Evolutionary conservation across 805 yeast genomes (phyloP).

Genomic region (Saccharomycodes ludwigii): DNA sequence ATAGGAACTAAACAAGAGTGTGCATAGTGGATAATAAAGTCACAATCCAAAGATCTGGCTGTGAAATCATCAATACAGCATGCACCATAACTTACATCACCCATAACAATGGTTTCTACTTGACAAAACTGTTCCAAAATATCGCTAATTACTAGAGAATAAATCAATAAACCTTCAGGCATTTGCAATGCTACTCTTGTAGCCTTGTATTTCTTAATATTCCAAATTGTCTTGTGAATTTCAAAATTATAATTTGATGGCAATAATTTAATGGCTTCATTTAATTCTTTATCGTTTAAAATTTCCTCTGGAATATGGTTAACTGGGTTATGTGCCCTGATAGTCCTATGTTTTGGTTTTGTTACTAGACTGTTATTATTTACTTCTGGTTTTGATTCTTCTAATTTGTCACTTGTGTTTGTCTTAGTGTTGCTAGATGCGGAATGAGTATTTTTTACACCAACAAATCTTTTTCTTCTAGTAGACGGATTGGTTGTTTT

Average conservation of each 20-base stretch:
- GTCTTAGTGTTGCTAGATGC: conserved; percentile 5
- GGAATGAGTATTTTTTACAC: conserved; percentile 28
- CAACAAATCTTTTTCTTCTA: conserved; percentile 46
- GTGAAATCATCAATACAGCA: conserved; percentile 97
- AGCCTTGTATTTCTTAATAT: conserved; percentile 61
- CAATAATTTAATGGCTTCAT: conserved; percentile 65
- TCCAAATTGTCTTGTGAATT: conserved; percentile 92
- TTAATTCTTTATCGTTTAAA: conserved; percentile 65
- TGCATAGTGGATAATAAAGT: conserved; percentile 90
- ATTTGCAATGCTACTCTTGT: conserved; percentile 85
- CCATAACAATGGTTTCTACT: conserved; percentile 89
- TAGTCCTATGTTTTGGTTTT: conserved; percentile 19
- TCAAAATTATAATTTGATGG: conserved; percentile 94
- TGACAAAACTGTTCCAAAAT: conserved; percentile 83
- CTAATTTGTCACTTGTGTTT: conserved; percentile 12
- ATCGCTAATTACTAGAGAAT: conserved; percentile 81
- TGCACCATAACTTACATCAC: conserved; percentile 97
- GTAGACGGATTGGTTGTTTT: background rate
- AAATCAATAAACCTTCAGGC: conserved; percentile 93
- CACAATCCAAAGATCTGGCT: conserved; percentile 86
- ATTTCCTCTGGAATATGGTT: conserved; percentile 87
- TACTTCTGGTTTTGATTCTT: conserved; percentile 14
- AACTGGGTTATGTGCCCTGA: conserved; percentile 44
- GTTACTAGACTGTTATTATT: conserved; percentile 12
- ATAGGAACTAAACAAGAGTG: conserved; percentile 95